Evolutionary conservation across 2,329 filamentous ascomycete genomes (phyloP), one percentile per base, ranked within the genome.

Genomic region (Aspergillus sp.): DNA sequence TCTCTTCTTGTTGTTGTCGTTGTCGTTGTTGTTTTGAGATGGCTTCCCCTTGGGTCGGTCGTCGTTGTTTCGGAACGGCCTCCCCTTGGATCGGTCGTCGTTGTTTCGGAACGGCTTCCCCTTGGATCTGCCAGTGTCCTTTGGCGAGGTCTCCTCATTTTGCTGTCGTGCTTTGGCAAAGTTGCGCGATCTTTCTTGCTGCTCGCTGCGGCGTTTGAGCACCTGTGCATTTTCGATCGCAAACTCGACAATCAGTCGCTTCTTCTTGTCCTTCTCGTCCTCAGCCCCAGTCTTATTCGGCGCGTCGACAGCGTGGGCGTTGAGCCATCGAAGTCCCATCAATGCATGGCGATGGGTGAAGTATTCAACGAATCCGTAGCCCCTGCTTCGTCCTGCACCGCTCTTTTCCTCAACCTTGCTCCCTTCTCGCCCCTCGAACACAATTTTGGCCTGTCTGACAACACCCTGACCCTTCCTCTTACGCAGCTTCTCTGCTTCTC

Each of bases 201-300:
- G 56, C 49, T 62, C 66, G 47, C 64, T 67, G 28, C 94, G 79
- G 53, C 93, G 78, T 55, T 83, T 79, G n/a, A 98, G 85, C 1
- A 98, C 93, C 61, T 96, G 90, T 1, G 88, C 90, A 59, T 98
- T 98, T 70, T 98, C 93, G 64, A 98, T 95, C 19, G 93, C 89
- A 64, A 98, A 98, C 67, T 98, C 94, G 34, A 91, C 91, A 61
- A 98, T 88, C 44, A 98, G 71, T 8, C 93, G 79, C 68, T 93
- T 90, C 64, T 88, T 91, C 70, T 85, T 88, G 54, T 93, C 89
- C 45, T 78, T 63, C 29, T 58, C 54, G 1, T 65, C 67, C 7
- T 60, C 57, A n/a, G 63, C 51, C 3, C 54, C 53, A 39, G 60
- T 60, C 12, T 57, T 56, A 9, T 26, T 39, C 9, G 65, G 61